phyloP scores from a whole-genome alignment of 495 filamentous ascomycete genomes.

The Wilcoxina mikolae region DNA sequence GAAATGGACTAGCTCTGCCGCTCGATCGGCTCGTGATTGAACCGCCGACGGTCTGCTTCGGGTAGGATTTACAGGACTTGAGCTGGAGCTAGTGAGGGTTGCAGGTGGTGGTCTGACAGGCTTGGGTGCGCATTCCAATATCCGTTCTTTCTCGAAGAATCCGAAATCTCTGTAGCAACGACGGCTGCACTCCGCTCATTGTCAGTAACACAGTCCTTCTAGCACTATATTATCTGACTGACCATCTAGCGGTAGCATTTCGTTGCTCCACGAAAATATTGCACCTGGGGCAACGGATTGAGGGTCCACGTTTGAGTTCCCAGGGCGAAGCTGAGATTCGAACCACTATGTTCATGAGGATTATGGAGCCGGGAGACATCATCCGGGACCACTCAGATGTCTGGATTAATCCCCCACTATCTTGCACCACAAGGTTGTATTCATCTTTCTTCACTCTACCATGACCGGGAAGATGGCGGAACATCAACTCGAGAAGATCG shows the following conservation, averaged over 20 bases:
- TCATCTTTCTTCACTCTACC: not conserved
- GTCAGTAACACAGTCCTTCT: not conserved
- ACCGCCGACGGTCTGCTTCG: not conserved
- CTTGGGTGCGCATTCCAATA: not conserved
- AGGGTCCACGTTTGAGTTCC: not conserved
- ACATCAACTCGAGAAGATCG: not conserved
- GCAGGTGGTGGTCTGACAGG: not conserved
- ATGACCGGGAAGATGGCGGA: not conserved
- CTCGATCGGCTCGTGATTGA: not conserved
- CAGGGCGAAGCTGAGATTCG: not conserved
- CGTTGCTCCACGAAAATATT: not conserved
- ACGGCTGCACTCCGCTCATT: not conserved
- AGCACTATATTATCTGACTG: not conserved
- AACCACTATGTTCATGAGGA: not conserved
- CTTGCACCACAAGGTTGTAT: not conserved
- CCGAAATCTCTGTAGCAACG: not conserved
- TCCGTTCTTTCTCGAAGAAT: not conserved
- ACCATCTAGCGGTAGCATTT: not conserved
- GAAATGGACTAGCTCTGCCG: not conserved
- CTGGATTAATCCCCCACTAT: not conserved
- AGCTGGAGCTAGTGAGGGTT: not conserved
- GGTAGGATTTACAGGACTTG: not conserved
- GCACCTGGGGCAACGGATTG: not conserved
- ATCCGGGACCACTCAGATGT: not conserved
- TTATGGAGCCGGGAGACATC: not conserved